Base-by-base conservation (phyloP, 1,284 basidiomycete genomes). In the Tylopilus orsonianus region DNA sequence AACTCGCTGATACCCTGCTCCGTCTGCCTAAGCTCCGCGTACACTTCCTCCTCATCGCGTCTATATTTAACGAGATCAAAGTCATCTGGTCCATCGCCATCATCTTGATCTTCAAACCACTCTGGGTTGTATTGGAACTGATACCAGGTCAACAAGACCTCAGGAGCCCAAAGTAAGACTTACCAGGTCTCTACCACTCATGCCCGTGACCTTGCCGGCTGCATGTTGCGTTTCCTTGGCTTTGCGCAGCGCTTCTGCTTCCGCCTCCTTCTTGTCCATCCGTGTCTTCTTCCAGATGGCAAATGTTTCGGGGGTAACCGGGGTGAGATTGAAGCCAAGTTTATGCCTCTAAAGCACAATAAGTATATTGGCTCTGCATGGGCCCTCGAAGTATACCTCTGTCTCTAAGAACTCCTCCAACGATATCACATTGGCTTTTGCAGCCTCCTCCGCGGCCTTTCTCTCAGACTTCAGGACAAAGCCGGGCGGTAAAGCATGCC, bases 381-480 rank as follows among this genome's bases (percentile, higher is more conserved):
- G 13, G 5, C 20, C 2, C 14, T 12, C 10, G 18, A 18, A 39
- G 61, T 77, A 54, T 61, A 93, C 93, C 81, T 97, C 94, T 42
- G 92, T 91, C 74, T 99, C 96, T 50, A 99, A 70, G 75, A 99
- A 99, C 59, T 99, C 97, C 68, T 99, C 96, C 44, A 99, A 64
- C 53, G 90, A 93, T 65, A 99, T 98, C 45, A 80, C 76, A 58
- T 93, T 90, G 37, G 89, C 90, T 70, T 94, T 95, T 30, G 88
- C 89, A 1, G 90, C 89, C 18, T 91, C 90, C 30, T 87, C 90
- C 30, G 80, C 72, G 1, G 90, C 89, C 67, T 94, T 94, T 71
- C 80, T 87, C 69, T 97, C 90, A 5, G 92, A 90, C 69, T 91
- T 96, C 59, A 97, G 81, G 19, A 97, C 87, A 68, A 97, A 97